Percentiles rank a stretch among this genome's conserved stretches.
Evolutionary conservation across 768 basidiomycete species (phyloP).

Genomic region (Russula emetica): DNA sequence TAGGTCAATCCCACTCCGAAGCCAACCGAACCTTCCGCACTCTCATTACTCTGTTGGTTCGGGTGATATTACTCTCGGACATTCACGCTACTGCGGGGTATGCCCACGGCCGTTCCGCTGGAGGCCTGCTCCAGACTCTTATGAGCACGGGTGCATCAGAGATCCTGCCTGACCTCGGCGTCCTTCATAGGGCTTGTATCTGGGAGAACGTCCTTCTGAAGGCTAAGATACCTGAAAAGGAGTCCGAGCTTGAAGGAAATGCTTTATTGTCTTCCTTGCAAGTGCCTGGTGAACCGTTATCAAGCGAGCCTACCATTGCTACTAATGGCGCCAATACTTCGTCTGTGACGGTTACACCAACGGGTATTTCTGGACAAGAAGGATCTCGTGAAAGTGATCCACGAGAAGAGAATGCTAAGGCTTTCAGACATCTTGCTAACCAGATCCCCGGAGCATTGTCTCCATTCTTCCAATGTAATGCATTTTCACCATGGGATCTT

Average conservation of each 20-base stretch:
- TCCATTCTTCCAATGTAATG: constrained; percentile 82
- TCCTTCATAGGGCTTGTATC: constrained; percentile 73
- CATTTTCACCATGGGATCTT: not conserved
- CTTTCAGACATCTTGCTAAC: constrained; percentile 74
- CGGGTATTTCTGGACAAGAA: constrained; percentile 28
- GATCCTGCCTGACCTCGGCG: constrained; percentile 68
- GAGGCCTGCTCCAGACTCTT: constrained; percentile 68
- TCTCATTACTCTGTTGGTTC: constrained; percentile 71
- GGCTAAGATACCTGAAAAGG: constrained; percentile 42
- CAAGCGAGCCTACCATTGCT: constrained; percentile 17
- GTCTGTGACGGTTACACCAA: constrained; percentile 25
- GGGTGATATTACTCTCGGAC: constrained; percentile 79
- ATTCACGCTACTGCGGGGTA: constrained; percentile 81
- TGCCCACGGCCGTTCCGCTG: constrained; percentile 72
- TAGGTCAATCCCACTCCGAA: constrained; percentile 45
- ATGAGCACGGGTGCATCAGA: constrained; percentile 59
- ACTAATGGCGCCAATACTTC: constrained; percentile 29
- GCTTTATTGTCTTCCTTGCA: constrained; percentile 44
- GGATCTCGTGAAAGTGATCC: constrained; percentile 41
- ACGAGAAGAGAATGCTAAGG: constrained; percentile 63
- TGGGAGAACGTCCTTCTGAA: constrained; percentile 87
- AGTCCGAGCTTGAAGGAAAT: constrained; percentile 39
- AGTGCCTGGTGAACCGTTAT: constrained; percentile 43
- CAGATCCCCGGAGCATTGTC: constrained; percentile 70
- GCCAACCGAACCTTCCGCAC: constrained; percentile 65